Percentiles rank a stretch among this genome's conserved stretches.
phyloP scores from a whole-genome alignment of 805 yeast species.

The Ogataea pini region DNA sequence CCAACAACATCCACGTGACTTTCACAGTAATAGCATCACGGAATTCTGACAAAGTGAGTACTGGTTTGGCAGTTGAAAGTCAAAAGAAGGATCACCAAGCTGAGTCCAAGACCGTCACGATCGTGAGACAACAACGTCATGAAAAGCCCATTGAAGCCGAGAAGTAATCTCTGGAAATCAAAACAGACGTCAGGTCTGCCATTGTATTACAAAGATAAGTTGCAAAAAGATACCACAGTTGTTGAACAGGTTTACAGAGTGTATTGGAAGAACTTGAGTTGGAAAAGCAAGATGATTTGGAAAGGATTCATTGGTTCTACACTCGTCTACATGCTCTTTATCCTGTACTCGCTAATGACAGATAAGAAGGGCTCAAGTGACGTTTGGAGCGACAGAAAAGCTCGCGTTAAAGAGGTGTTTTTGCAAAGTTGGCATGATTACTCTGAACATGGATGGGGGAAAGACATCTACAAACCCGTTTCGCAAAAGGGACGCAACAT shows the following conservation, averaged over 20 bases:
- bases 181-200: conserved; percentile 41
- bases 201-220: conserved; percentile 54
- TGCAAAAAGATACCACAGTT: conserved; percentile 23
- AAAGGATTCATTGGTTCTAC: conserved; percentile 44
- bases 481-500: conserved; percentile 63
- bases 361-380: conserved; percentile 15
- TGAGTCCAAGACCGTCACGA: neutral
- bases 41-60: no score
- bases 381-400: conserved; percentile 51
- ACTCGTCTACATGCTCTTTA: conserved; percentile 44
- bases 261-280: conserved; percentile 16
- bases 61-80: no score
- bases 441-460: conserved; percentile 78
- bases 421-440: conserved; percentile 78
- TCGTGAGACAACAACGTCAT: conserved; percentile 6
- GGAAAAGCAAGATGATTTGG: conserved; percentile 40
- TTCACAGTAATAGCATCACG: no score
- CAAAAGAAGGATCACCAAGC: neutral
- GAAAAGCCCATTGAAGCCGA: conserved; percentile 14
- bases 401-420: conserved; percentile 66
- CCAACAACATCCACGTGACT: neutral
- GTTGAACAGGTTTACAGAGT: conserved; percentile 17
- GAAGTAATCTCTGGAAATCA: conserved; percentile 25
- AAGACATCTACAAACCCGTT: conserved; percentile 75
- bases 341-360: conserved; percentile 24